These are phyloP conservation scores for Gryganskiella cystojenkinii DNA, from an alignment of 192 early-diverging fungal genomes.

Conservation along the genomic window DNA sequence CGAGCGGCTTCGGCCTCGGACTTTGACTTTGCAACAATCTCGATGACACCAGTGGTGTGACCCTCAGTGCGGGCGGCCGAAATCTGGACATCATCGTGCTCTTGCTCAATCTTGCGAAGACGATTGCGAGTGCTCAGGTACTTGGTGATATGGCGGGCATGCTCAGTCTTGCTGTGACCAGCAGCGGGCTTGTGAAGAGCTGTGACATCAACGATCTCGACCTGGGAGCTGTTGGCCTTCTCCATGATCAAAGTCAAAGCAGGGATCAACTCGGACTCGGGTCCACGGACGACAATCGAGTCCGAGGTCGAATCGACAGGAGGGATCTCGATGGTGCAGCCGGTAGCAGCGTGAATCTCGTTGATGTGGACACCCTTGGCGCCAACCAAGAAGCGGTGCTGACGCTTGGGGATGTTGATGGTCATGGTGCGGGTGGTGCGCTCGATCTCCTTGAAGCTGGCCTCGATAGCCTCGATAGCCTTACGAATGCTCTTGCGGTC, in stretches of 20 bases:
- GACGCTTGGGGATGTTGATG: conserved; percentile 86
- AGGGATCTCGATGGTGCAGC: conserved; percentile 89
- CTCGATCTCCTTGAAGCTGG: conserved; percentile 70
- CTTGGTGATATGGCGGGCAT: conserved; percentile 74
- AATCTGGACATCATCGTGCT: conserved; percentile 67
- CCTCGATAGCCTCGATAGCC: conserved; percentile 71
- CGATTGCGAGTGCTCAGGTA: conserved; percentile 80
- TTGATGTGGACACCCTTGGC: conserved; percentile 78
- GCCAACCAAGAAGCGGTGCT: conserved; percentile 94
- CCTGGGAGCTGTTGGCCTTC: conserved; percentile 79
- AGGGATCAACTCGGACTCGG: conserved; percentile 69
- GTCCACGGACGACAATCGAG: conserved; percentile 83
- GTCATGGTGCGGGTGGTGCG: conserved; percentile 70
- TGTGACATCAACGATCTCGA: conserved; percentile 79
- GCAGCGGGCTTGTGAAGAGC: conserved; percentile 60
- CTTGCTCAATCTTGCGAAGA: conserved; percentile 83
- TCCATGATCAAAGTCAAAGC: conserved; percentile 87
- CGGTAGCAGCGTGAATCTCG: conserved; percentile 88
- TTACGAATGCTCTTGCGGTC: conserved; percentile 76
- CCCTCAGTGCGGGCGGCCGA: conserved; percentile 60
- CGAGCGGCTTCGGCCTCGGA: conserved; percentile 72
- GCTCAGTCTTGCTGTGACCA: conserved; percentile 60
- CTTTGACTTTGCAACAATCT: conserved; percentile 80
- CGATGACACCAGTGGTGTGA: conserved; percentile 67
- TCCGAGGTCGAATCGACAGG: conserved; percentile 75